Conservation (phyloP, 108 stramenopile genomes). For the Nitzschia sp. region DNA sequence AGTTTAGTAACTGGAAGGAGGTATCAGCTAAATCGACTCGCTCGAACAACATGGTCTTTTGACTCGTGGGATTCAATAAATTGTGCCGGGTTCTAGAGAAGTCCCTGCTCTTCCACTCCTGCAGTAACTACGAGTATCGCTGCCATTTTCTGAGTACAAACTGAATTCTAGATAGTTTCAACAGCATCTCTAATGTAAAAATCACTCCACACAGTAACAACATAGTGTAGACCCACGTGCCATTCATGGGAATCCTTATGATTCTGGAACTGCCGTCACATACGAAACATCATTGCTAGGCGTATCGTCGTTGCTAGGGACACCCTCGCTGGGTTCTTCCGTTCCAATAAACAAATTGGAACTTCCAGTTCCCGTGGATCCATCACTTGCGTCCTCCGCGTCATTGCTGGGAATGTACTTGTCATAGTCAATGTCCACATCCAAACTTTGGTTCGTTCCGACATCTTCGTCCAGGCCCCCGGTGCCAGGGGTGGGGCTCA, state of each 20-base stretch:
- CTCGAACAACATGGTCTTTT: neutral
- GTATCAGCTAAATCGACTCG: neutral
- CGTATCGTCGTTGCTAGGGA: neutral
- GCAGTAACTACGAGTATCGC: no score
- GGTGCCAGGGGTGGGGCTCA: neutral
- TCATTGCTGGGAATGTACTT: constrained; percentile 21
- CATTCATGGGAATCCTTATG: no score
- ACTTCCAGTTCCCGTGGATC: neutral
- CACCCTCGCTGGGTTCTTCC: constrained; percentile 1
- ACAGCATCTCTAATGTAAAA: no score
- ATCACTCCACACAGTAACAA: no score
- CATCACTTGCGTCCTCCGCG: neutral
- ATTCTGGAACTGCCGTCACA: no score
- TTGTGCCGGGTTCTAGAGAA: no score
- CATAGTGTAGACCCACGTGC: no score
- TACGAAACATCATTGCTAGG: neutral
- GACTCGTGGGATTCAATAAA: no score
- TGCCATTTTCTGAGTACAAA: no score
- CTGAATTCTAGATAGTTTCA: no score
- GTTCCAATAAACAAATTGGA: neutral
- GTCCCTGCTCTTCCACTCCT: no score
- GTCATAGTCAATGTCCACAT: constrained; percentile 17
- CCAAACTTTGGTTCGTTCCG: constrained; percentile 16
- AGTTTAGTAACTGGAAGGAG: constrained; percentile 20
- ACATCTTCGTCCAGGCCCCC: neutral